Evolutionary conservation across 2,329 filamentous ascomycete genomes (phyloP), one percentile per base, ranked within the genome.

Genomic region (Pseudopithomyces chartarum): DNA sequence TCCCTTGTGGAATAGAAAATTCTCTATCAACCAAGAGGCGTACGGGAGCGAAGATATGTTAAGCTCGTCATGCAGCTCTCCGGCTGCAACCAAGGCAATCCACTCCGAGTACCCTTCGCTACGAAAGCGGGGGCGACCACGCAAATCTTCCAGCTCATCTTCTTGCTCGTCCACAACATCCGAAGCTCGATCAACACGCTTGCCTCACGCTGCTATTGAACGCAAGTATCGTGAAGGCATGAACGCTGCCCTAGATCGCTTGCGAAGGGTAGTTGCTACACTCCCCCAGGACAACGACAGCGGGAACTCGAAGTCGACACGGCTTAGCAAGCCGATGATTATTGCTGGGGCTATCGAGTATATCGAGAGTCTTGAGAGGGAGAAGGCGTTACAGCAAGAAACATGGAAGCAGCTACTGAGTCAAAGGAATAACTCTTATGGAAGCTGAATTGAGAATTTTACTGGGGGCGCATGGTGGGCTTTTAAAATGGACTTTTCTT

Each of bases 201-300:
- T 59, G 22, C 63, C 63, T 11, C 64, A 67, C 50, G 63, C 64
- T 54, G 54, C 64, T 42, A 63, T 67, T 43, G 64, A 67, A 51
- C 61, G 63, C 45, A 65, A 64, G 54, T 67, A 67, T 51, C 64
- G 64, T 38, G 59, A 67, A 51, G 61, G 63, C 32, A 52, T 67
- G 22, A 67, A 67, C 57, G 51, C 55, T 10, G 61, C 64, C 38
- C 56, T 67, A 34, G 61, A 67, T 39, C 59, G 63, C 22, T 26
- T 52, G 13, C 54, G 62, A 32, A 49, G 55, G 15, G 64, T 62
- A n/a, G 56, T 67, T 2, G 63, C 61, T n/a, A 67, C 59, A 12
- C 55, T 67, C 2, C 59, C 57, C 2, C 63, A 63, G 52, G 40
- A 51, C 8, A 51, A 56, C 6, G 51, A 56, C 6, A 34, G 48